A percentile compares a stretch with the other conserved stretches of the same genome.
Evolutionary conservation across 2,329 filamentous ascomycete genomes (phyloP).

Genomic region (Colletotrichum paranaense): DNA sequence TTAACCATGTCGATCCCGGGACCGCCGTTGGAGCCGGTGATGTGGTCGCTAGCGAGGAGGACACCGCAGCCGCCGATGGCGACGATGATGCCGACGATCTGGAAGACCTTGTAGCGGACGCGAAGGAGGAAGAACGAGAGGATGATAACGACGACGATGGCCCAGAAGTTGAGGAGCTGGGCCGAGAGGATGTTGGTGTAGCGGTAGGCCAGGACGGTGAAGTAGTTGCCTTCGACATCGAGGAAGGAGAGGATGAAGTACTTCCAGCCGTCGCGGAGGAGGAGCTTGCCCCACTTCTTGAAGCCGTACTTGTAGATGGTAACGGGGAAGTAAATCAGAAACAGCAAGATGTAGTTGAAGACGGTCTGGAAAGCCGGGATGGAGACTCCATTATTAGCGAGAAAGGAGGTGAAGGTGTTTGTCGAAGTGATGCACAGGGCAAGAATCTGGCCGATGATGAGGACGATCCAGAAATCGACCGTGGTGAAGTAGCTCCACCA

Average conservation of each 20-base stretch:
- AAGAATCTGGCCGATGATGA: slow-evolving; percentile 84
- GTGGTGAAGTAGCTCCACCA: slow-evolving; percentile 85
- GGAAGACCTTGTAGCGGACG: slow-evolving; percentile 90
- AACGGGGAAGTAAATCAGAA: slow-evolving; percentile 82
- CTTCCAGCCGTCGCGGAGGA: slow-evolving; percentile 85
- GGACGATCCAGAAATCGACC: slow-evolving; percentile 86
- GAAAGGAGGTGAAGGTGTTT: slow-evolving; percentile 87
- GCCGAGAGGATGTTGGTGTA: slow-evolving; percentile 93
- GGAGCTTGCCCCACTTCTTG: slow-evolving; percentile 73
- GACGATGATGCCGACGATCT: slow-evolving; percentile 87
- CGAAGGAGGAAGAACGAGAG: slow-evolving; percentile 84
- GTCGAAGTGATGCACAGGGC: slow-evolving; percentile 92
- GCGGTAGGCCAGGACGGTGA: slow-evolving; percentile 92
- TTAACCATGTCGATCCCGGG: slow-evolving; percentile 79
- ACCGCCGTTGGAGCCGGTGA: slow-evolving; percentile 80
- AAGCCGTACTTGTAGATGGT: slow-evolving; percentile 85
- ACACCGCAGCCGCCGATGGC: slow-evolving; percentile 93
- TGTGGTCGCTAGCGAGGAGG: slow-evolving; percentile 87
- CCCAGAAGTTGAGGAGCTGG: slow-evolving; percentile 98
- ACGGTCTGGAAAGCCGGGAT: slow-evolving; percentile 97
- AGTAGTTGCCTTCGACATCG: slow-evolving; percentile 98
- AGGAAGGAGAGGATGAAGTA: slow-evolving; percentile 93
- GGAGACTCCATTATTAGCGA: slow-evolving; percentile 73
- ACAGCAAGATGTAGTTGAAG: slow-evolving; percentile 92
- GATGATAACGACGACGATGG: slow-evolving; percentile 90